Percentiles rank a stretch among this genome's conserved stretches.
phyloP scores from a whole-genome alignment of 768 basidiomycete genomes.

The Tephrocybe sp. region DNA sequence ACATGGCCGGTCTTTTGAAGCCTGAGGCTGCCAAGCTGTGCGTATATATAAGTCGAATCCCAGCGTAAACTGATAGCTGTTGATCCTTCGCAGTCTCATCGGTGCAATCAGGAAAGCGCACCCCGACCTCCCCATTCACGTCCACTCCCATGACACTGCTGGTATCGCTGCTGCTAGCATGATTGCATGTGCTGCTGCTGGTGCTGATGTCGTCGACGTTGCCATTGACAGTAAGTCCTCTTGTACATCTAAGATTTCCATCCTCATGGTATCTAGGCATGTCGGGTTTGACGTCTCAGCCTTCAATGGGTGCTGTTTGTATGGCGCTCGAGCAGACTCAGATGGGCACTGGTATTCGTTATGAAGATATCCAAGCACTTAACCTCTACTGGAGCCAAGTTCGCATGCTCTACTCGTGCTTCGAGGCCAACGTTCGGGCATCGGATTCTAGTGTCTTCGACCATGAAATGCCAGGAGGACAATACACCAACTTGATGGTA shows the following conservation, averaged over 20 bases:
- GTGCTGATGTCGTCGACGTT: slow-evolving; percentile 96
- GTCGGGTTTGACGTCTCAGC: slow-evolving; percentile 98
- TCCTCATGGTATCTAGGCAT: slow-evolving; percentile 59
- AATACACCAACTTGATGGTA: slow-evolving; percentile 93
- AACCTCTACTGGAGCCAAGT: slow-evolving; percentile 99
- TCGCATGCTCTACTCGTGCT: slow-evolving; percentile 91
- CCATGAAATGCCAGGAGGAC: slow-evolving; percentile 99
- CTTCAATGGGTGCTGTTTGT: slow-evolving; percentile 97
- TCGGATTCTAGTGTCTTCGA: slow-evolving; percentile 98
- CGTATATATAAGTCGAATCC: slow-evolving; percentile 23
- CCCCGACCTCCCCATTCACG: slow-evolving; percentile 97
- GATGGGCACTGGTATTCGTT: slow-evolving; percentile 94
- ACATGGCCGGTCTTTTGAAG: slow-evolving; percentile 97
- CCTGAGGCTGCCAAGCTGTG: slow-evolving; percentile 91
- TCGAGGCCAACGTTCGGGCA: slow-evolving; percentile 97
- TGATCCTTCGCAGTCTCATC: slow-evolving; percentile 63
- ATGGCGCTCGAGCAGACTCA: slow-evolving; percentile 93
- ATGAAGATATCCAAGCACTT: slow-evolving; percentile 95
- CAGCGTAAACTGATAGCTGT: slow-evolving; percentile 1
- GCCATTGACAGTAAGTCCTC: slow-evolving; percentile 89
- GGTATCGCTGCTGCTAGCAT: slow-evolving; percentile 98
- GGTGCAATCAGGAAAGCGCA: slow-evolving; percentile 94
- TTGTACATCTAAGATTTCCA: slow-evolving; percentile 6
- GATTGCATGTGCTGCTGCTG: slow-evolving; percentile 94
- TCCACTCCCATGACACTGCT: slow-evolving; percentile 99